A percentile compares a stretch with the other conserved stretches of the same genome.
Evolutionary conservation across 768 basidiomycete genomes (phyloP).

Genomic region (Symmetrospora coprosmae): DNA sequence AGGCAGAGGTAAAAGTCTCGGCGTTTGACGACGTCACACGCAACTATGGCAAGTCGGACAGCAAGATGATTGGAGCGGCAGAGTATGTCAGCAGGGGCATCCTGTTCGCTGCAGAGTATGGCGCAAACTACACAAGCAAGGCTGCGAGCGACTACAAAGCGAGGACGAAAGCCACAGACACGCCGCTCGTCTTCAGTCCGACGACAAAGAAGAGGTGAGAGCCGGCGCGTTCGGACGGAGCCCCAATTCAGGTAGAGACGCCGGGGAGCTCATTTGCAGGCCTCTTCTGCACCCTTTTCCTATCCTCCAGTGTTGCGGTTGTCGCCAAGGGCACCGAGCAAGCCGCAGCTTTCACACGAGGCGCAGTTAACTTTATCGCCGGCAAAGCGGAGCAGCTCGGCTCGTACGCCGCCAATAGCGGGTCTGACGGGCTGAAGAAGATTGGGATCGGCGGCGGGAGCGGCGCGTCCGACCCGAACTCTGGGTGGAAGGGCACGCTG

Average conservation of each 20-base stretch:
- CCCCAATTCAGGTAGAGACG: no score
- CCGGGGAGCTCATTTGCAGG: no score
- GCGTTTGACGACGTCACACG: slow-evolving; percentile 10
- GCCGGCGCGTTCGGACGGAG: no score
- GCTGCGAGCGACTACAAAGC: slow-evolving; percentile 1
- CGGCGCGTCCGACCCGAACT: background rate
- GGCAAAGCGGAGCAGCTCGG: slow-evolving; percentile 14
- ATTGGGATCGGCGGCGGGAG: background rate
- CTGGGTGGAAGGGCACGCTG: background rate
- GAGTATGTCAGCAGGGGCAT: slow-evolving; percentile 18
- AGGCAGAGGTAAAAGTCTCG: background rate
- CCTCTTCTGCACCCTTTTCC: no score
- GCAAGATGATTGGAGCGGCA: slow-evolving; percentile 7
- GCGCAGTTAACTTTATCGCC: slow-evolving; percentile 5
- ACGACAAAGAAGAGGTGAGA: slow-evolving; percentile 14
- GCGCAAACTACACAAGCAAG: background rate
- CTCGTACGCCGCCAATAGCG: background rate
- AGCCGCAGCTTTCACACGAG: background rate
- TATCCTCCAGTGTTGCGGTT: background rate
- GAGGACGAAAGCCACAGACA: slow-evolving; percentile 9
- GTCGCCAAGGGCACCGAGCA: slow-evolving; percentile 5
- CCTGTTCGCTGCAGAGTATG: slow-evolving; percentile 18
- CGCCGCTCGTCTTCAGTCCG: slow-evolving; percentile 8
- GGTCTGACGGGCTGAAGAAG: background rate
- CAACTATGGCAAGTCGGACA: slow-evolving; percentile 6